Conservation (phyloP, 306 rosid species). For the Quercus dentata region DNA sequence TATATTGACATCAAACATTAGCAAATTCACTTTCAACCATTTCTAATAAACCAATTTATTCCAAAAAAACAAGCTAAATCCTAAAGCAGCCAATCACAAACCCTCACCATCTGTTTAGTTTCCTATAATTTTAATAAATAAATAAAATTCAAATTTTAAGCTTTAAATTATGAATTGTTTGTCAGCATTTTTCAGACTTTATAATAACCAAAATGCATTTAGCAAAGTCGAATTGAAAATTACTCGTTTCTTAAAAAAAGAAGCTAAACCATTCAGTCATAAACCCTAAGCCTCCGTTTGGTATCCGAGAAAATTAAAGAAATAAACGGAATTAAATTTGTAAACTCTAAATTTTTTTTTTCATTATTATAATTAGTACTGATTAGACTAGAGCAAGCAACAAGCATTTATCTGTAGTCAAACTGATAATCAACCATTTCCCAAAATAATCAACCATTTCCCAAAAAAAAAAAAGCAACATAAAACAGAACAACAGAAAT, state of each 20-base stretch:
- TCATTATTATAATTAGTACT: not conserved
- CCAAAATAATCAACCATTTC: too few species aligned
- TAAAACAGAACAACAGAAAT: not conserved
- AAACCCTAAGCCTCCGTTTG: too few species aligned
- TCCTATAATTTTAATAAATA: not conserved
- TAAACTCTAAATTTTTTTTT: not conserved
- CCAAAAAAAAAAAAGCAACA: not conserved
- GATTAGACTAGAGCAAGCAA: not conserved
- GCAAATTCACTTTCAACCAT: slow-evolving; percentile 22
- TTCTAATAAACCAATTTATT: not conserved
- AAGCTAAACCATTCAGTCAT: too few species aligned
- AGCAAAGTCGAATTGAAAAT: too few species aligned
- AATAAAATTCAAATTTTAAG: not conserved
- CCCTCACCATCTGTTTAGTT: too few species aligned
- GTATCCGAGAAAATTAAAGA: too few species aligned
- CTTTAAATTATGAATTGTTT: too few species aligned
- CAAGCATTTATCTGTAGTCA: not conserved
- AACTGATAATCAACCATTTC: not conserved
- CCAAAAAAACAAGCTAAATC: not conserved
- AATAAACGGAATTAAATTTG: not conserved
- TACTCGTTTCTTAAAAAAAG: too few species aligned
- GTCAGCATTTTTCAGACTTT: too few species aligned
- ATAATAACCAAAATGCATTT: too few species aligned
- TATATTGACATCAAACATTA: slow-evolving; percentile 50
- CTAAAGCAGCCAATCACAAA: not conserved